phyloP scores from a whole-genome alignment of 495 filamentous ascomycete genomes.

The Aspergillus sparsus region DNA sequence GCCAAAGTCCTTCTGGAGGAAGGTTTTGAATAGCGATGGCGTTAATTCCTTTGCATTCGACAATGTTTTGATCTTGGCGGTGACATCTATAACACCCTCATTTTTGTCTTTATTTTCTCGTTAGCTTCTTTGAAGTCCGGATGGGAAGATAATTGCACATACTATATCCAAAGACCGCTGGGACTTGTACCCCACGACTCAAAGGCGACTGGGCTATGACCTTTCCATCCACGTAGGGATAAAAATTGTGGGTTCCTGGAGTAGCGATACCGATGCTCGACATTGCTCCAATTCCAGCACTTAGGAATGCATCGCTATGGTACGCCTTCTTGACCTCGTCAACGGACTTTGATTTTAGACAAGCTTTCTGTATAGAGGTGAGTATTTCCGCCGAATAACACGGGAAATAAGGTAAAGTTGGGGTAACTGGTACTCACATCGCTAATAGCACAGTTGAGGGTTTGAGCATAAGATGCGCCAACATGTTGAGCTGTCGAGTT shows the following conservation, averaged over 20 bases:
- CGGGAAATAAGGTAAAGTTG: neutral
- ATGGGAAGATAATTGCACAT: conserved; percentile 9
- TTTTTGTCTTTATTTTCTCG: conserved; percentile 17
- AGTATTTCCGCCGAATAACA: too few relatives aligned
- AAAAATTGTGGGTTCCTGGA: conserved; percentile 23
- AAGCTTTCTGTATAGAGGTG: conserved; percentile 25
- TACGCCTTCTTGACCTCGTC: conserved; percentile 22
- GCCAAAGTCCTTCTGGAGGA: conserved; percentile 35
- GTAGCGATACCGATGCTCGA: neutral
- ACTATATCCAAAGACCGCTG: conserved; percentile 38
- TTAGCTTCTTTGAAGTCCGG: too few relatives aligned
- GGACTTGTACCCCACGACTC: conserved; percentile 34
- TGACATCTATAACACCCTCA: conserved; percentile 28
- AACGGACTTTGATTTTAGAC: conserved; percentile 20
- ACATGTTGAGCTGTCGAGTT: conserved; percentile 15
- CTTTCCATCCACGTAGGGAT: conserved; percentile 35
- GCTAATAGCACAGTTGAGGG: conserved; percentile 28
- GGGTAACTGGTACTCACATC: conserved; percentile 29
- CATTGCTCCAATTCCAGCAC: conserved; percentile 20
- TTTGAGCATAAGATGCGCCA: conserved; percentile 27
- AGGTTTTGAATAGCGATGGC: conserved; percentile 25
- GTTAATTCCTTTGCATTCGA: conserved; percentile 5
- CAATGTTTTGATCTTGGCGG: conserved; percentile 2
- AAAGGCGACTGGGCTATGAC: conserved; percentile 37
- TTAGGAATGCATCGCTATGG: conserved; percentile 14